Evolutionary conservation across 2,329 filamentous ascomycete species (phyloP), one percentile per base, ranked within the genome.

Genomic region (Nothophoma quercina): DNA sequence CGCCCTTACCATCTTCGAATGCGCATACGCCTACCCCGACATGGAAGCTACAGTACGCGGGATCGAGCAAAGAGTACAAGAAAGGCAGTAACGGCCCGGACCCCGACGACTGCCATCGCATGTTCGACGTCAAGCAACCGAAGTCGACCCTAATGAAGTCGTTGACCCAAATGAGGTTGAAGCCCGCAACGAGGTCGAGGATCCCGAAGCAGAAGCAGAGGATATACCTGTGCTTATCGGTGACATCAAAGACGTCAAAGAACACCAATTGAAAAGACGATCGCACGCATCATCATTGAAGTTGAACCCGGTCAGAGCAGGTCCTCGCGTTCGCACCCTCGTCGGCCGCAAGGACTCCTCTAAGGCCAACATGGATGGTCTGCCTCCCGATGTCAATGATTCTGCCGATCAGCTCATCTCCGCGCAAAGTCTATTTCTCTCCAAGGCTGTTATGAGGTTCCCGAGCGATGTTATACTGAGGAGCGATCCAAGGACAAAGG

Each of bases 311-410:
- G 47, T 3, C 34, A 65, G 15, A 53, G 42, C 28, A 26, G 15
- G 70, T 2, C 69, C 71, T 7, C 62, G 71, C 22, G 61, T 70
- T 25, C 57, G 68, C 5, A 60, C 61, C 12, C 72, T 69, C 33
- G 63, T 71, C 28, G 70, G 71, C 6, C 61, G 70, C 25, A 69
- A 70, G 38, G 70, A 71, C 43, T 64, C 54, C 18, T 56, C 49
- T 3, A 55, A 50, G 8, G 40, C 67, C 1, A 62, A 59, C 7
- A 56, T 56, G 1, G 60, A 67, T 6, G 60, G 62, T 5, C 65
- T 72, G 2, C 53, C 73, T 3, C 70, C 70, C 1, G 56, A 58
- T 26, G 60, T 67, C 9, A 60, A 59, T 19, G 63, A 62, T 35
- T 51, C 46, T 0, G 63, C 68, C 6, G 68, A 71, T 47, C 59